Conservation (phyloP, 1,139 yeast species). For the Candida sp. region DNA sequence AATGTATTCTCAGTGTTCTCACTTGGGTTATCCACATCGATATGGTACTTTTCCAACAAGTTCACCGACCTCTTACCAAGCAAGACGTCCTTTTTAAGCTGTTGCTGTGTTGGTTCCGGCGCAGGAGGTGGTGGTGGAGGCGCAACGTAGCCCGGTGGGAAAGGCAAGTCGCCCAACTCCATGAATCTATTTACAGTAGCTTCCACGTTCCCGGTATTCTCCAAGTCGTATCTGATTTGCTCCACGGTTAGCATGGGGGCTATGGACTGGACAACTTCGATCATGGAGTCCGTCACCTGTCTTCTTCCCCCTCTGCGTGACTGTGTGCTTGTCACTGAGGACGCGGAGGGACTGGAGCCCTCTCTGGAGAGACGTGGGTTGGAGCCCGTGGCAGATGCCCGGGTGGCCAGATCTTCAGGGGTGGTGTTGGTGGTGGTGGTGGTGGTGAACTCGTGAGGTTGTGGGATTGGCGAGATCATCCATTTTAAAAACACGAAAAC, state of each 20-base stretch:
- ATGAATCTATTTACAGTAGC: conserved; percentile 74
- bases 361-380: conserved; percentile 7
- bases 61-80: conserved; percentile 20
- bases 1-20: conserved; percentile 19
- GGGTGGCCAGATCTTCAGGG: neutral
- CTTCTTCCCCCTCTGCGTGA: conserved; percentile 41
- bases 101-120: conserved; percentile 8
- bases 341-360: neutral
- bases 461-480: conserved; percentile 60
- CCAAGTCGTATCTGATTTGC: conserved; percentile 70
- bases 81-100: conserved; percentile 1
- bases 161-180: conserved; percentile 67
- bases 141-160: conserved; percentile 56
- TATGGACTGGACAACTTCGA: conserved; percentile 82
- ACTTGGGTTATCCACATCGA: conserved; percentile 22
- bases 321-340: conserved; percentile 4
- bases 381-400: conserved; percentile 8
- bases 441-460: conserved; percentile 28
- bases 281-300: conserved; percentile 77
- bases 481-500: conserved; percentile 65
- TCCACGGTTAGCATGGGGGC: conserved; percentile 75
- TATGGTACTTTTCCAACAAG: conserved; percentile 43
- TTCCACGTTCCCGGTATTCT: conserved; percentile 80
- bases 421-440: neutral
- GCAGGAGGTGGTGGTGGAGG: conserved; percentile 11